These are phyloP conservation scores for Heterobasidion irregulare DNA, from an alignment of 1,284 basidiomycete genomes.

Conservation along the genomic window DNA sequence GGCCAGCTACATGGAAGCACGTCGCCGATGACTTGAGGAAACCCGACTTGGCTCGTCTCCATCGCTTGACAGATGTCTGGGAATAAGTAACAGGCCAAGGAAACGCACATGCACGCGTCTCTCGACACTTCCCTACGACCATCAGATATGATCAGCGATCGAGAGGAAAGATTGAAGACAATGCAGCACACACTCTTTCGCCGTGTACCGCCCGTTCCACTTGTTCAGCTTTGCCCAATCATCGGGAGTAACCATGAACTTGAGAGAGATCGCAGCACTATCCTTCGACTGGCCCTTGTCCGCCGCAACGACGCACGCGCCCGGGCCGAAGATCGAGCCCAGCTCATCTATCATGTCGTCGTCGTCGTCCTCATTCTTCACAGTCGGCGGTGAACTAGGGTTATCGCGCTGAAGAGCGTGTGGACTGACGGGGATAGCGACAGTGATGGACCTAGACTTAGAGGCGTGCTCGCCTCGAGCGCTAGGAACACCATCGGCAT, in stretches of 20 bases:
- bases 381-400: not conserved
- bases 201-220: not conserved
- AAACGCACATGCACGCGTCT: not conserved
- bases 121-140: not conserved
- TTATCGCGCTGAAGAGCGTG: no score
- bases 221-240: not conserved
- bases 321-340: not conserved
- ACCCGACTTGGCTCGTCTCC: not conserved
- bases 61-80: not conserved
- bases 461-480: no score
- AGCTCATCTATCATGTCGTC: constrained; percentile 1
- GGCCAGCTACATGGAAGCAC: not conserved
- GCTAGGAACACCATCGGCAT: no score
- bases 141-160: not conserved
- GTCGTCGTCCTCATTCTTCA: not conserved
- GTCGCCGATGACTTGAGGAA: not conserved
- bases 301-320: not conserved
- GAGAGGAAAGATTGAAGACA: not conserved
- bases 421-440: no score
- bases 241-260: not conserved
- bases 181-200: not conserved
- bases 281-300: not conserved
- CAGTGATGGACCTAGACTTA: no score
- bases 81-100: not conserved
- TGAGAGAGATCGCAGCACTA: not conserved